A percentile compares a stretch with the other conserved stretches of the same genome.
These are phyloP conservation scores for Zasmidium cellare DNA, from an alignment of 2,329 filamentous ascomycete genomes.

Conservation along the genomic window DNA sequence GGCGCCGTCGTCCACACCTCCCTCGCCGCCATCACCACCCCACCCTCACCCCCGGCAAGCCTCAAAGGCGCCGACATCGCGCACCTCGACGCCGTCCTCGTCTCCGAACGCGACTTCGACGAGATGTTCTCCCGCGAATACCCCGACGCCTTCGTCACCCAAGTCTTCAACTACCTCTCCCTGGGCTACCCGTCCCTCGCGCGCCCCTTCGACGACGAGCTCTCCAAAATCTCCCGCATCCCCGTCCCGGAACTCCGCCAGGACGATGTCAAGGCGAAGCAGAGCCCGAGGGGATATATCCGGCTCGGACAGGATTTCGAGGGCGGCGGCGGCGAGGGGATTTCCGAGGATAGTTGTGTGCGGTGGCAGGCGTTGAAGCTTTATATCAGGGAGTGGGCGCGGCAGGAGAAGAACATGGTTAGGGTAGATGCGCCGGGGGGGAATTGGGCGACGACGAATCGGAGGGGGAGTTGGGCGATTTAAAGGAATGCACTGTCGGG, in stretches of 20 bases:
- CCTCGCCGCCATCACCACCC: constrained; percentile 20
- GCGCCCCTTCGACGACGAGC: constrained; percentile 77
- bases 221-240: constrained; percentile 77
- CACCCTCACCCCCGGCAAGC: constrained; percentile 28
- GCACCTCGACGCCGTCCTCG: constrained; percentile 43
- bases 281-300: constrained; percentile 70
- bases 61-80: constrained; percentile 19
- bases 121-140: constrained; percentile 63
- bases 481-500: no score
- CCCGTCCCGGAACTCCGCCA: constrained; percentile 66
- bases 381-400: constrained; percentile 88
- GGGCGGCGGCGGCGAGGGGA: constrained; percentile 46
- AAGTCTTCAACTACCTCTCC: constrained; percentile 96
- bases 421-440: constrained; percentile 31
- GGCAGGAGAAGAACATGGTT: constrained; percentile 75
- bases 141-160: constrained; percentile 80
- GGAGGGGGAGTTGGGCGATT: constrained; percentile 52
- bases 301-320: constrained; percentile 51
- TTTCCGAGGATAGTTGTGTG: constrained; percentile 56
- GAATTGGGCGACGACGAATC: constrained; percentile 44
- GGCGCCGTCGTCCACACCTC: constrained; percentile 24
- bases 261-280: constrained; percentile 65
- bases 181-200: constrained; percentile 88
- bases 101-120: constrained; percentile 43
- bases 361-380: constrained; percentile 81